phyloP scores from a whole-genome alignment of 345 rosid genomes.

The Pugionium cornutum region DNA sequence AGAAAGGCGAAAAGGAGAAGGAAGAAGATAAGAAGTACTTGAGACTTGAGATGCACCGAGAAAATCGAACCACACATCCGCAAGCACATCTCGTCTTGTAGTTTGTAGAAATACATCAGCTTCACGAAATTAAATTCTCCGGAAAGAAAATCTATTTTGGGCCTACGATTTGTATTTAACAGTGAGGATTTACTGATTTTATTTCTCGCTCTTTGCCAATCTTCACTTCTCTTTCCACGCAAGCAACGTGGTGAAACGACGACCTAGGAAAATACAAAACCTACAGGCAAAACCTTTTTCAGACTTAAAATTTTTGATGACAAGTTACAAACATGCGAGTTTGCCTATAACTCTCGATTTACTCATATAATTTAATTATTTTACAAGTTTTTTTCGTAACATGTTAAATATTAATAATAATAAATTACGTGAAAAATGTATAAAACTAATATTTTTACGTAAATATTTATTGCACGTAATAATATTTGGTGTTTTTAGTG shows the following conservation, averaged over 20 bases:
- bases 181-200: conserved; percentile 15
- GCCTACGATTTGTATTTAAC: conserved; percentile 28
- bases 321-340: too few relatives aligned
- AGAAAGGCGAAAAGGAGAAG: conserved; percentile 4
- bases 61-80: conserved; percentile 63
- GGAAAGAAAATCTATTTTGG: conserved; percentile 20
- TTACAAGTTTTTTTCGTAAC: too few relatives aligned
- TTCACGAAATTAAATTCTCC: conserved; percentile 49
- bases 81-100: conserved; percentile 25
- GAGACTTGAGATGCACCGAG: conserved; percentile 26
- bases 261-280: conserved; percentile 35
- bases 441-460: too few relatives aligned
- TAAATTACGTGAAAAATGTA: too few relatives aligned
- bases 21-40: conserved; percentile 39
- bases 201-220: conserved; percentile 8
- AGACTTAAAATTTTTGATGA: too few relatives aligned
- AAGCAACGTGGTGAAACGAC: conserved; percentile 43
- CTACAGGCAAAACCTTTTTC: conserved; percentile 7
- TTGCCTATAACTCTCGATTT: too few relatives aligned
- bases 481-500: too few relatives aligned
- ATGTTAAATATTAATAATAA: too few relatives aligned
- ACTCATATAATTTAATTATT: too few relatives aligned
- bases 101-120: conserved; percentile 28
- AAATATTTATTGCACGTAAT: too few relatives aligned
- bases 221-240: conserved; percentile 40